Base-by-base conservation (phyloP, 2,329 filamentous ascomycete species). In the Ampelomyces quisqualis region DNA sequence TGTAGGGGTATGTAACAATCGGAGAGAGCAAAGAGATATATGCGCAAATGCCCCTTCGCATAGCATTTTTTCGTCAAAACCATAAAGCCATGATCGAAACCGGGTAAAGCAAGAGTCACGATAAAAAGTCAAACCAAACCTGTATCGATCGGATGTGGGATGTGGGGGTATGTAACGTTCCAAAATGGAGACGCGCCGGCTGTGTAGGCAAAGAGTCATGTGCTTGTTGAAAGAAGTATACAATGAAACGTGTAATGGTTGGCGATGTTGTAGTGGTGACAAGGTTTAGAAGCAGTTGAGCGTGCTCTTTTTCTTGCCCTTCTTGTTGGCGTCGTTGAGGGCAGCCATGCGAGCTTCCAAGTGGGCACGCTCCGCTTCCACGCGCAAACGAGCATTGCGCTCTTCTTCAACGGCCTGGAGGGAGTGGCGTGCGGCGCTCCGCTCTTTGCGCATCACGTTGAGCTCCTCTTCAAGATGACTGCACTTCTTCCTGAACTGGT, bases 361-460 rank as follows among this genome's bases (percentile, higher is more conserved):
- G 61, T 95, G 88, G 26, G 86, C 87, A 38, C 87, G 79, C 29
- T 93, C 93, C 52, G 86, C 82, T 74, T 98, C 93, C 23, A 94
- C 90, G 49, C 91, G 88, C 51, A 89, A 79, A 46, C 93, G 80
- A 73, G 95, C 94, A 74, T 88, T 91, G 58, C 91, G 82, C 77
- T 98, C 93, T 71, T 98, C 91, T 68, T 98, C 94, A 15, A 97
- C 88, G 47, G 90, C 88, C 67, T 95, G 89, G 55, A 97, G 79
- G 50, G 79, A 83, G 49, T 83, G 77, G 21, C 82, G 75, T 22
- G 78, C 78, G 24, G 74, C 77, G 56, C 73, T 77, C 43, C 76
- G 73, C 65, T 84, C 80, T 58, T 81, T 81, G 57, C 75, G 74
- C 51, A 84, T 69, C 28, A 84, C 74, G 46, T 83, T 80, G 49